Evolutionary conservation across 2,329 filamentous ascomycete species (phyloP).

Genomic region (Trichoderma cornu-damae): DNA sequence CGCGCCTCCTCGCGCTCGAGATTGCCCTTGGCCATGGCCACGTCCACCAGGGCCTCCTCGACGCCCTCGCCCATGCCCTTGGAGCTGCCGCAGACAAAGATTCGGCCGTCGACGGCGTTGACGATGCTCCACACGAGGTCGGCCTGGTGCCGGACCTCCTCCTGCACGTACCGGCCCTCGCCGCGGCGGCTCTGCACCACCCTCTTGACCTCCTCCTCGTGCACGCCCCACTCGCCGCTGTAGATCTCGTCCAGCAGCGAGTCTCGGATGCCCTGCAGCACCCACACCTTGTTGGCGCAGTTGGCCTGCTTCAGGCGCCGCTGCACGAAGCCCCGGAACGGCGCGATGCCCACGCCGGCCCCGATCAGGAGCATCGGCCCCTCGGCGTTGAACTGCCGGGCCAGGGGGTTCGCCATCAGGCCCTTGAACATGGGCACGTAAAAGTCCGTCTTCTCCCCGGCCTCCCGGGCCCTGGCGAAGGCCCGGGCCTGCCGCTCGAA

Average conservation of each 20-base stretch:
- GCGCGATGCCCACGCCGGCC: constrained; percentile 92
- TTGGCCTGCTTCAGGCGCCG: constrained; percentile 89
- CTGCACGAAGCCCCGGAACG: constrained; percentile 96
- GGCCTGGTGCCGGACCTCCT: constrained; percentile 84
- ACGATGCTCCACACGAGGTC: constrained; percentile 98
- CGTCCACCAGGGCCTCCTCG: constrained; percentile 77
- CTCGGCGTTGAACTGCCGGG: constrained; percentile 84
- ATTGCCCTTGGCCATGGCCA: constrained; percentile 89
- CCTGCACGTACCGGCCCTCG: constrained; percentile 88
- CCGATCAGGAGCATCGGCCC: constrained; percentile 97
- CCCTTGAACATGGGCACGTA: constrained; percentile 97
- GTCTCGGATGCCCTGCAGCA: constrained; percentile 90
- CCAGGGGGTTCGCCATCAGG: constrained; percentile 93
- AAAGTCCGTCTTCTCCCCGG: constrained; percentile 57
- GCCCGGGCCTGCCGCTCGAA: constrained; percentile 77
- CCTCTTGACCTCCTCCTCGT: constrained; percentile 80
- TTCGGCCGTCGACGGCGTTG: constrained; percentile 89
- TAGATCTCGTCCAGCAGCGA: constrained; percentile 93
- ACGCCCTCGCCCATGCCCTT: constrained; percentile 98
- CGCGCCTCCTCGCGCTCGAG: constrained; percentile 74
- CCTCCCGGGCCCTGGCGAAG: constrained; percentile 62
- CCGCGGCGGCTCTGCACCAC: constrained; percentile 72
- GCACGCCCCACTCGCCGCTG: constrained; percentile 90
- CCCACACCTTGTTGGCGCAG: constrained; percentile 97
- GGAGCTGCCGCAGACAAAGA: constrained; percentile 93